phyloP scores from a whole-genome alignment of 176 grass and related monocot genomes.

The Tillandsia leiboldiana region DNA sequence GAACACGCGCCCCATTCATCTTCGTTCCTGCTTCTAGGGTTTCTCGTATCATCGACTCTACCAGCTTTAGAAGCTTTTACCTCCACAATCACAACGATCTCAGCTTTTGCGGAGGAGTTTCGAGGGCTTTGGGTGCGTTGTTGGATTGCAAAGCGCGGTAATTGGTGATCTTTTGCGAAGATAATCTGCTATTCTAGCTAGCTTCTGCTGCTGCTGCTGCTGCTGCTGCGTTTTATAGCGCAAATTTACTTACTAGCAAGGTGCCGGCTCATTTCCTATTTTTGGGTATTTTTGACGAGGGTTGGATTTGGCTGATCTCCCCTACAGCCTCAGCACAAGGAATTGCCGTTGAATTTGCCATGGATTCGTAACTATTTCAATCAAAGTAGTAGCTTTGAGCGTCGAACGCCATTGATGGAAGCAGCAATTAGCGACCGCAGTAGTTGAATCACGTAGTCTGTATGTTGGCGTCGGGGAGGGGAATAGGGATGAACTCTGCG shows the following conservation, averaged over 20 bases:
- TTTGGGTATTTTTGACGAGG: not conserved
- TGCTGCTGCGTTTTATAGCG: too few species aligned
- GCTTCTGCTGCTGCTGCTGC: too few species aligned
- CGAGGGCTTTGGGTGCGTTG: not conserved
- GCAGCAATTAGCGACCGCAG: not conserved
- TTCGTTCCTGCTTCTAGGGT: not conserved
- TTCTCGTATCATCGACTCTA: not conserved
- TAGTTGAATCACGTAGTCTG: not conserved
- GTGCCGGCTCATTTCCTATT: too few species aligned
- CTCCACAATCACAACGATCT: not conserved
- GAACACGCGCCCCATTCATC: not conserved
- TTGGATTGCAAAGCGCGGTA: not conserved
- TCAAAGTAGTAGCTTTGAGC: not conserved
- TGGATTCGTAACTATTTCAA: not conserved
- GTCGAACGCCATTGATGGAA: not conserved
- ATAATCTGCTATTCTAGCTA: too few species aligned
- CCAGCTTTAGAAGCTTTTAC: not conserved
- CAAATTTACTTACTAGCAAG: too few species aligned
- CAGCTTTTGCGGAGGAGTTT: not conserved
- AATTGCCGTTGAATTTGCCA: too few species aligned
- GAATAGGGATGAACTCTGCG: constrained; percentile 39
- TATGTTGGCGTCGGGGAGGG: not conserved
- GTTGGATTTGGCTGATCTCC: not conserved
- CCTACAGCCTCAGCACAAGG: not conserved
- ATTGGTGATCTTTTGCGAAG: not conserved